Evolutionary conservation across 257 asterid species (phyloP).

Genomic region (Paraleonurus japonicus): DNA sequence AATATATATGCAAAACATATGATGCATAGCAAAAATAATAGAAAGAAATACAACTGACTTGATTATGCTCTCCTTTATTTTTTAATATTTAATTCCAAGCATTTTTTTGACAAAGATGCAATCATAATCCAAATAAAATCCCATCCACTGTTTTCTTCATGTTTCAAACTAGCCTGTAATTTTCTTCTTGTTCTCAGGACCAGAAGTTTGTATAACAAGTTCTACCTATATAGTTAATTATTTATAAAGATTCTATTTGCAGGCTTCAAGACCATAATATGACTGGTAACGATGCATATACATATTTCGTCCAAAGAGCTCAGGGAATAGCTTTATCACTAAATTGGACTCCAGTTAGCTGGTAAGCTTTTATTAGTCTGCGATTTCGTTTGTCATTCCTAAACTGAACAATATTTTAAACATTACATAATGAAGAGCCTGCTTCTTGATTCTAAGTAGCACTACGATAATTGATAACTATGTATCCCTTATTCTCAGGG

Average conservation of each 20-base stretch:
- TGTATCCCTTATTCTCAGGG: constrained; percentile 55
- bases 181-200: neutral
- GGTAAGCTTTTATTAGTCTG: constrained; percentile 45
- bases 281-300: constrained; percentile 77
- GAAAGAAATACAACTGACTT: neutral
- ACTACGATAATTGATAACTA: constrained; percentile 17
- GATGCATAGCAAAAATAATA: neutral
- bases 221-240: constrained; percentile 17
- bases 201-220: constrained; percentile 1
- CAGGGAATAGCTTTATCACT: constrained; percentile 78
- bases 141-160: neutral
- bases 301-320: constrained; percentile 88
- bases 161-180: neutral
- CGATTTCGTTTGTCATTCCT: neutral
- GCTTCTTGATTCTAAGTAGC: neutral
- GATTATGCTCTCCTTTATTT: neutral
- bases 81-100: neutral
- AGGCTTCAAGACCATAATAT: constrained; percentile 82
- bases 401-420: constrained; percentile 18
- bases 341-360: constrained; percentile 86
- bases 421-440: neutral
- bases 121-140: neutral
- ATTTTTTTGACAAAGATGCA: neutral
- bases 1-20: neutral
- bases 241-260: constrained; percentile 29